Percentiles rank a stretch among this genome's conserved stretches.
phyloP scores from a whole-genome alignment of 371 early-diverging fungal genomes.

The Coemansia sp. region DNA sequence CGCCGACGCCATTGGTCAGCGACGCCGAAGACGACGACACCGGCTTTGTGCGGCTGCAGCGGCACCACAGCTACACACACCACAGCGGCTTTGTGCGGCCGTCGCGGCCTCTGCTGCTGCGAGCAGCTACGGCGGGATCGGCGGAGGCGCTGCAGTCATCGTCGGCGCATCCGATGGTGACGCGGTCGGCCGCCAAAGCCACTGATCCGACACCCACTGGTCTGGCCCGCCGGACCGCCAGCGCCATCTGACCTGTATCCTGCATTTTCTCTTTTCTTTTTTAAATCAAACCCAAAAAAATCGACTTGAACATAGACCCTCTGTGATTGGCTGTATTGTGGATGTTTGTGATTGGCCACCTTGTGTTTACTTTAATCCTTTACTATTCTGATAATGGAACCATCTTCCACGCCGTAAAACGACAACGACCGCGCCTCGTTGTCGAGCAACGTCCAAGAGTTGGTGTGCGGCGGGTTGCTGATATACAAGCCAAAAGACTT shows the following conservation, averaged over 20 bases:
- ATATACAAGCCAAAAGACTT: constrained; percentile 14
- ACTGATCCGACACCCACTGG: constrained; percentile 5
- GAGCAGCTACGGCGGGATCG: constrained; percentile 23
- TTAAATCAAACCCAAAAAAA: not conserved
- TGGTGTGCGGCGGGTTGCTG: not conserved
- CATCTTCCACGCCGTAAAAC: constrained; percentile 32
- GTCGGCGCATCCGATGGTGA: constrained; percentile 27
- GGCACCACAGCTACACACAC: constrained; percentile 1
- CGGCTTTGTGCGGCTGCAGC: constrained; percentile 18
- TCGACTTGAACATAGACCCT: not conserved
- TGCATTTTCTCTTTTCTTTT: constrained; percentile 12
- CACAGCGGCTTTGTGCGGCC: not conserved
- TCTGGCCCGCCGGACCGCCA: constrained; percentile 33
- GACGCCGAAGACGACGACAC: constrained; percentile 14
- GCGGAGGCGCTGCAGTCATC: constrained; percentile 9
- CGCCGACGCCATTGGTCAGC: constrained; percentile 12
- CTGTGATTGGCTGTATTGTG: constrained; percentile 1
- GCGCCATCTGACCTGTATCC: constrained; percentile 33
- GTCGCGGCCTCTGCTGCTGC: constrained; percentile 12
- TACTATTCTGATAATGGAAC: constrained; percentile 6
- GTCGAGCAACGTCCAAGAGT: constrained; percentile 21
- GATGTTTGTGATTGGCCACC: constrained; percentile 5
- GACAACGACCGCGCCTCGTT: constrained; percentile 19
- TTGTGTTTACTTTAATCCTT: not conserved
- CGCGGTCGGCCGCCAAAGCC: constrained; percentile 30